Conservation (phyloP, 139 green algal genomes). For the Haematococcus sp. region DNA sequence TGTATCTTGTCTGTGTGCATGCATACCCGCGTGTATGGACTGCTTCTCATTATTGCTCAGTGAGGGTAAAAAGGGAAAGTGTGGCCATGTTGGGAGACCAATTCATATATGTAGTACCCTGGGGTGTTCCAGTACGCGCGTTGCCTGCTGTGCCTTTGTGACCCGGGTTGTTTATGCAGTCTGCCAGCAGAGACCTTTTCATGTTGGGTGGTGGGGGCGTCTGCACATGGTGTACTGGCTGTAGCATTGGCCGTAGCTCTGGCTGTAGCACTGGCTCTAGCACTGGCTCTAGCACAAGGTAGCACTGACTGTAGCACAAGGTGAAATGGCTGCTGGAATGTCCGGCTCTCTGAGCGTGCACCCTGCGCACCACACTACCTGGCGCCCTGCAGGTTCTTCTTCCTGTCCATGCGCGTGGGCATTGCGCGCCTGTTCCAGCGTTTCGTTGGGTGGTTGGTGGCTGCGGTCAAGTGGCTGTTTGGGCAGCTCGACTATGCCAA, state of each 20-base stretch:
- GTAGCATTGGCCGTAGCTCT: not conserved
- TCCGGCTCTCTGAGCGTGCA: not conserved
- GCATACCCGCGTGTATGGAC: too few species aligned
- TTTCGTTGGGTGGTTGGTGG: constrained; percentile 3
- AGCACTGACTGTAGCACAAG: not conserved
- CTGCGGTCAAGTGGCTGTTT: not conserved
- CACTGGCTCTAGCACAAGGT: not conserved
- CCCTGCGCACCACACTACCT: too few species aligned
- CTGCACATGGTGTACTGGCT: not conserved
- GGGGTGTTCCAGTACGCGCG: too few species aligned
- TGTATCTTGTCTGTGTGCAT: too few species aligned
- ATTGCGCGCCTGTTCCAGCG: constrained; percentile 6
- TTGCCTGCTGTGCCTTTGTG: too few species aligned
- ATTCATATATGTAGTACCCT: too few species aligned
- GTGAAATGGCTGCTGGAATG: not conserved
- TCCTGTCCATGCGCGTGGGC: constrained; percentile 37
- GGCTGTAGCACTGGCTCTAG: not conserved
- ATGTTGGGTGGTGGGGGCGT: too few species aligned
- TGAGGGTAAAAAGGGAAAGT: too few species aligned
- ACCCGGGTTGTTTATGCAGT: too few species aligned
- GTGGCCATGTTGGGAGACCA: too few species aligned
- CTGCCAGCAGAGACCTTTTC: too few species aligned
- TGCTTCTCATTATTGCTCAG: too few species aligned
- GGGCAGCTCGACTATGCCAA: constrained; percentile 30
- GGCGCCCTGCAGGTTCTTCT: constrained; percentile 28